phyloP scores from a whole-genome alignment of 176 grass and related monocot genomes.

The Oryza longistaminata region DNA sequence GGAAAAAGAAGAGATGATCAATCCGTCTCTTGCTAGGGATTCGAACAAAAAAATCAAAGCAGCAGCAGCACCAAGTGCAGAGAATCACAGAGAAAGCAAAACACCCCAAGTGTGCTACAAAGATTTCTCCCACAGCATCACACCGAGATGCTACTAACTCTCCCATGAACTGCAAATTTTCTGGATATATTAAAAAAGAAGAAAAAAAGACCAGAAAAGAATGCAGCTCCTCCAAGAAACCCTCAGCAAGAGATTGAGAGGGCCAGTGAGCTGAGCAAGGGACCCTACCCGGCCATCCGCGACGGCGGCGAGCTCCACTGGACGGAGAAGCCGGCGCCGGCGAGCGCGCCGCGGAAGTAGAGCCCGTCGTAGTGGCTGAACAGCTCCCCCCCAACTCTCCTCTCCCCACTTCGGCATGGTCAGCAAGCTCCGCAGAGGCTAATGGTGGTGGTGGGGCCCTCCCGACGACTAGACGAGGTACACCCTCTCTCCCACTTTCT shows the following conservation, averaged over 20 bases:
- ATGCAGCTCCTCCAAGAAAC: neutral
- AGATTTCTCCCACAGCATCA: neutral
- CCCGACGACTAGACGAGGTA: too few relatives aligned
- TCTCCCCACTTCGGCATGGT: too few relatives aligned
- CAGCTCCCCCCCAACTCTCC: conserved; percentile 7
- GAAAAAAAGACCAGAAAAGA: neutral
- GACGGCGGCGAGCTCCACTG: conserved; percentile 40
- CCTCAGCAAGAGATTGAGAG: neutral
- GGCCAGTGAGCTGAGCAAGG: neutral
- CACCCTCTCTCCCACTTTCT: too few relatives aligned
- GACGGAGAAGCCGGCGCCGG: conserved; percentile 42
- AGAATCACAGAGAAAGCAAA: neutral
- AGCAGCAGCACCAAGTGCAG: neutral
- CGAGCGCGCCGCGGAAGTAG: conserved; percentile 68
- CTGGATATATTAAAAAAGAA: too few relatives aligned
- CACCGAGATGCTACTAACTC: neutral
- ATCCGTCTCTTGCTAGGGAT: neutral
- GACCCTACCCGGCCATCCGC: conserved; percentile 35
- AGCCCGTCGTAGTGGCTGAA: conserved; percentile 60
- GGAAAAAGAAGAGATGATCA: neutral
- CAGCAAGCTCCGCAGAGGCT: too few relatives aligned
- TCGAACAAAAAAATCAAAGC: conserved; percentile 18
- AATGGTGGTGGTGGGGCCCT: too few relatives aligned
- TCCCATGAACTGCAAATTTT: neutral
- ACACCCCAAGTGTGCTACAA: neutral